Conservation (phyloP, 2,329 filamentous ascomycete genomes). For the Epichloe baconii region DNA sequence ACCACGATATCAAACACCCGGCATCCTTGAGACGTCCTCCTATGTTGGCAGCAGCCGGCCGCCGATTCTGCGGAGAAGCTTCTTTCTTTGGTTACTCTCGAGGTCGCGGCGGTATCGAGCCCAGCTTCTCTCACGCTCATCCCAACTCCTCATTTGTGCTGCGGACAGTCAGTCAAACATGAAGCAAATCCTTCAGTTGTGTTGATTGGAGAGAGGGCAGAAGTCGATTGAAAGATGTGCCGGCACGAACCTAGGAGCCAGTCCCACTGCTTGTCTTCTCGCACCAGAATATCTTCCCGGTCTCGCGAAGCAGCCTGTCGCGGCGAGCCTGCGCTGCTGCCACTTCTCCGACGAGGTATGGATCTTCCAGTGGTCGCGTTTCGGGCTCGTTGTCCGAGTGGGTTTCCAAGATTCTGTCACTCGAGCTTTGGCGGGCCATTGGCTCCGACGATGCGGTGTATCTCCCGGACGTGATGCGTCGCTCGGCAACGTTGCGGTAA, state of each 20-base stretch:
- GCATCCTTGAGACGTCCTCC: not conserved
- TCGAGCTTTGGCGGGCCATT: slow-evolving; percentile 9
- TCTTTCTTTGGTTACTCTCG: slow-evolving; percentile 22
- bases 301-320: slow-evolving; percentile 45
- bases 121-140: slow-evolving; percentile 38
- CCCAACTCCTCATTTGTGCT: slow-evolving; percentile 39
- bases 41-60: slow-evolving; percentile 13
- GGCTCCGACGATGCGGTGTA: slow-evolving; percentile 18
- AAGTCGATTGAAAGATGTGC: not conserved
- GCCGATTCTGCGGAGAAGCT: slow-evolving; percentile 28
- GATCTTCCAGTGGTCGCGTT: slow-evolving; percentile 48
- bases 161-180: not conserved
- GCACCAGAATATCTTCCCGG: slow-evolving; percentile 40
- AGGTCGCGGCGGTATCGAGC: slow-evolving; percentile 26
- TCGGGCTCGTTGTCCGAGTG: not conserved
- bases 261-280: slow-evolving; percentile 48
- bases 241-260: slow-evolving; percentile 40
- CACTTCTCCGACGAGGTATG: slow-evolving; percentile 52
- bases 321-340: slow-evolving; percentile 44
- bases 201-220: not conserved
- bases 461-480: slow-evolving; percentile 38
- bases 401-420: not conserved
- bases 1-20: not conserved
- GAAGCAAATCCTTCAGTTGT: not conserved
- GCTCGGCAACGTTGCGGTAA: slow-evolving; percentile 50